phyloP scores from a whole-genome alignment of 176 grass and related monocot genomes.

The Lolium multiflorum region DNA sequence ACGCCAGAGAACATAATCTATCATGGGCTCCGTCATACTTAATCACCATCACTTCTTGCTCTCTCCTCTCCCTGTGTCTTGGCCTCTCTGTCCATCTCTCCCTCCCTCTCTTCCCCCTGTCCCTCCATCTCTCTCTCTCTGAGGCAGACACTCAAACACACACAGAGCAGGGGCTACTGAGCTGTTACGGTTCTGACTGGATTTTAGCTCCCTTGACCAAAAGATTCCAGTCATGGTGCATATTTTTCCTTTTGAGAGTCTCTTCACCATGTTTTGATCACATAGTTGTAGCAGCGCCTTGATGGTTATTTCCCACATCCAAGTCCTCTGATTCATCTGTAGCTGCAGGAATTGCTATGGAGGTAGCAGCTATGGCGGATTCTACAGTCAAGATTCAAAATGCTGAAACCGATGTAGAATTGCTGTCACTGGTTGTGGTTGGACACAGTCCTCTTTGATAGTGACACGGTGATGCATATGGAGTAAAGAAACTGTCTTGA shows the following conservation, averaged over 20 bases:
- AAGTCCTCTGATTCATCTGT: constrained; percentile 13
- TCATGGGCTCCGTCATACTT: constrained; percentile 44
- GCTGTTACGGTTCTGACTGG: constrained; percentile 34
- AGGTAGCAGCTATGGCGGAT: constrained; percentile 32
- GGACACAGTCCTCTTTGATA: constrained; percentile 44
- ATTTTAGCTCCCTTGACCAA: constrained; percentile 50
- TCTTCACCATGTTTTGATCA: constrained; percentile 5
- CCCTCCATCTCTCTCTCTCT: background rate
- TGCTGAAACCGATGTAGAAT: constrained; percentile 33
- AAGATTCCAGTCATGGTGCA: constrained; percentile 34
- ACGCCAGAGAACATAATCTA: constrained; percentile 43
- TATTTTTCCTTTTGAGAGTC: constrained; percentile 36
- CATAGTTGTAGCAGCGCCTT: constrained; percentile 31
- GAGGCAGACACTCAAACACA: constrained; percentile 1
- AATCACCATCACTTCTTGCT: constrained; percentile 30
- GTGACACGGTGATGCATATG: constrained; percentile 42
- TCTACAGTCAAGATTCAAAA: constrained; percentile 35
- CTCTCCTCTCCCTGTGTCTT: background rate
- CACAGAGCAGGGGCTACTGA: background rate
- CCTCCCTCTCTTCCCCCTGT: background rate
- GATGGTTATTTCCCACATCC: background rate
- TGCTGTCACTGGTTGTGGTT: constrained; percentile 21
- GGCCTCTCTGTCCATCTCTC: background rate
- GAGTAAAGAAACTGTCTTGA: constrained; percentile 11
- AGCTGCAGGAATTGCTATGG: constrained; percentile 36